These are phyloP conservation scores for Zarea fungicola DNA, from an alignment of 2,329 filamentous ascomycete species.

Conservation along the genomic window DNA sequence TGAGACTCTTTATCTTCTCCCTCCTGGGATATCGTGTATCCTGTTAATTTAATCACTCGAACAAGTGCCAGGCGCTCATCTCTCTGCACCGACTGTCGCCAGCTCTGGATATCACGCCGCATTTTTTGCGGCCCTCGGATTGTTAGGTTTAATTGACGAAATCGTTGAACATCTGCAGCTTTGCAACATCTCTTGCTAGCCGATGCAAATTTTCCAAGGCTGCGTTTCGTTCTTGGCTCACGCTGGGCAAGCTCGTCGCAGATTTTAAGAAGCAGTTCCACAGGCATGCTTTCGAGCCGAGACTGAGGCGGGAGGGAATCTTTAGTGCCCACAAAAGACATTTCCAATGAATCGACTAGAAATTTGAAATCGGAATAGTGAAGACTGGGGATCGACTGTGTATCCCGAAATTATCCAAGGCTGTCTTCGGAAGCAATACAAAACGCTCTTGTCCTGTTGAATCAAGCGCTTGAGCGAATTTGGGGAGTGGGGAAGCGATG, in stretches of 20 bases:
- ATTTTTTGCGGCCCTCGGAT: conserved; percentile 1
- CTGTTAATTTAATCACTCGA: conserved; percentile 5
- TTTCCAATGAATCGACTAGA: conserved; percentile 4
- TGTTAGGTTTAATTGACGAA: conserved; percentile 2
- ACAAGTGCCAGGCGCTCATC: neutral
- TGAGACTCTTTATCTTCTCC: neutral
- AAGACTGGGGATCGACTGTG: conserved; percentile 3
- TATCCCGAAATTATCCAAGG: conserved; percentile 5
- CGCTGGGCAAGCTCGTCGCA: conserved; percentile 1
- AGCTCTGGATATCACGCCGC: conserved; percentile 6
- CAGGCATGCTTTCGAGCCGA: conserved; percentile 1
- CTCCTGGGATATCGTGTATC: conserved; percentile 1
- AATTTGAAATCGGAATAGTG: conserved; percentile 6
- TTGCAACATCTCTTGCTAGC: conserved; percentile 4
- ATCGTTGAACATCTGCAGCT: neutral
- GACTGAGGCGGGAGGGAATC: conserved; percentile 1
- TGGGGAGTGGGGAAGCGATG: conserved; percentile 3
- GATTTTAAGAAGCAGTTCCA: conserved; percentile 2
- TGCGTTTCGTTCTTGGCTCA: conserved; percentile 5
- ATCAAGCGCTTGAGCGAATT: conserved; percentile 4
- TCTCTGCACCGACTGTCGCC: conserved; percentile 1
- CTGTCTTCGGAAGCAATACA: conserved; percentile 4
- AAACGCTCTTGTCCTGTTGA: conserved; percentile 2
- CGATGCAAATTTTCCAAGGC: conserved; percentile 1
- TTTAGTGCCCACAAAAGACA: conserved; percentile 4